Conservation (phyloP, 2,329 filamentous ascomycete genomes). For the Verticillium tricorpus region DNA sequence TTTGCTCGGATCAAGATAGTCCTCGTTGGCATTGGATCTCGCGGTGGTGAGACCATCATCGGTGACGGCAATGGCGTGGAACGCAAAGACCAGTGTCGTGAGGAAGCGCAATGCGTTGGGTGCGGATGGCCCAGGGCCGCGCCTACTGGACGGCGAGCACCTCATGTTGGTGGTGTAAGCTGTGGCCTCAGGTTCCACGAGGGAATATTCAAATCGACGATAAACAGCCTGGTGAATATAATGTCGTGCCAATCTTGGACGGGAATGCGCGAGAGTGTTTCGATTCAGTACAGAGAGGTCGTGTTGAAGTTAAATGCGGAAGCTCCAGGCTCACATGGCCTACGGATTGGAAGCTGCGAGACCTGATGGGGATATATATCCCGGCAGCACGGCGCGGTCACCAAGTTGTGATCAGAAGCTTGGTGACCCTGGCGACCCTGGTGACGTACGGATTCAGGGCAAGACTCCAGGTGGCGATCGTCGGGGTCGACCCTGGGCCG, state of each 20-base stretch:
- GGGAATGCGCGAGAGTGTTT: not conserved
- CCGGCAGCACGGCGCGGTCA: not conserved
- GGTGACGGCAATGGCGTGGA: not conserved
- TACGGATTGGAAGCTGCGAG: not conserved
- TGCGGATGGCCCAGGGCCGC: not conserved
- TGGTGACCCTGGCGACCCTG: conserved; percentile 4
- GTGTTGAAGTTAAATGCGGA: not conserved
- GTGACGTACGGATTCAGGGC: conserved; percentile 11
- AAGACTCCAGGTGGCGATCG: conserved; percentile 8
- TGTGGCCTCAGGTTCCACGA: not conserved
- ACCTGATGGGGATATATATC: conserved; percentile 7
- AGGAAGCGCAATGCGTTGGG: not conserved
- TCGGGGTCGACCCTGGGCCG: conserved; percentile 10
- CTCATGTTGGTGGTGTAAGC: not conserved
- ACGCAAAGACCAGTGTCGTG: not conserved
- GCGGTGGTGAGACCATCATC: conserved; percentile 7
- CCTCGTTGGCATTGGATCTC: conserved; percentile 8
- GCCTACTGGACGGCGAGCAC: not conserved
- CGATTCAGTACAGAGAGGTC: not conserved
- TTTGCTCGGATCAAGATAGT: conserved; percentile 20
- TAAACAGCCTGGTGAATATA: not conserved
- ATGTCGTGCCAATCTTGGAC: not conserved
- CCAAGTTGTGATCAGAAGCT: conserved; percentile 3
- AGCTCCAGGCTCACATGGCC: conserved; percentile 3
- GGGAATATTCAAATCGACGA: not conserved